phyloP scores from a whole-genome alignment of 352 stramenopile species.

The Elongisporangium anandrum region DNA sequence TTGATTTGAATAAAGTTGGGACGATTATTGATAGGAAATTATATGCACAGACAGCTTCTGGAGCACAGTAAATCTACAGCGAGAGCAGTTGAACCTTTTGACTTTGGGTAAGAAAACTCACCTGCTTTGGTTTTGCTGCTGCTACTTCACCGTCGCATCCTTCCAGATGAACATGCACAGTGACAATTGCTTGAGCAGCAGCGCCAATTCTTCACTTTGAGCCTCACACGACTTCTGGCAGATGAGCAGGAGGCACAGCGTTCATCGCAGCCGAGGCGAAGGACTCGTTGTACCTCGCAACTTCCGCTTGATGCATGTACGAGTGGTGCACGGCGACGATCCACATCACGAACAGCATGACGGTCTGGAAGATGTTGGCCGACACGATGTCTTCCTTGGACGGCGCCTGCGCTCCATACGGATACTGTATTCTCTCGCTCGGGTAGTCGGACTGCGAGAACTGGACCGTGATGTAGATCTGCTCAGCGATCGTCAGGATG shows the following conservation, averaged over 20 bases:
- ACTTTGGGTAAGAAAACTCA: no score
- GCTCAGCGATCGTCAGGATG: slow-evolving; percentile 68
- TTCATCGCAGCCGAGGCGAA: slow-evolving; percentile 82
- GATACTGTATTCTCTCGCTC: slow-evolving; percentile 62
- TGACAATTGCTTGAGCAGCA: neutral
- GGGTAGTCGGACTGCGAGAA: slow-evolving; percentile 75
- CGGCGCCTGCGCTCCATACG: slow-evolving; percentile 65
- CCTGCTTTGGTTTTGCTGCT: neutral
- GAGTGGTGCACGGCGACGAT: slow-evolving; percentile 76
- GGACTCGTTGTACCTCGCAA: slow-evolving; percentile 79
- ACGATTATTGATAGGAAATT: neutral
- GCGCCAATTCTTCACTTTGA: neutral
- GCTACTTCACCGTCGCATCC: neutral
- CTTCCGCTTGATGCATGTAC: slow-evolving; percentile 68
- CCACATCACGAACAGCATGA: slow-evolving; percentile 85
- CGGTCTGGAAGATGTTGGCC: slow-evolving; percentile 79
- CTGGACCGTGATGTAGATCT: slow-evolving; percentile 81
- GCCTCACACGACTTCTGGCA: slow-evolving; percentile 58
- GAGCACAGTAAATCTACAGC: neutral
- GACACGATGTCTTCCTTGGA: slow-evolving; percentile 85
- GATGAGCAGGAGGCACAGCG: slow-evolving; percentile 58
- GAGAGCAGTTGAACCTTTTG: neutral
- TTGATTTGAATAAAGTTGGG: no score
- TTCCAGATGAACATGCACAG: neutral
- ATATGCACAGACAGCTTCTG: neutral